These are phyloP conservation scores for Camelina sativa DNA, from an alignment of 345 rosid genomes.

Conservation along the genomic window DNA sequence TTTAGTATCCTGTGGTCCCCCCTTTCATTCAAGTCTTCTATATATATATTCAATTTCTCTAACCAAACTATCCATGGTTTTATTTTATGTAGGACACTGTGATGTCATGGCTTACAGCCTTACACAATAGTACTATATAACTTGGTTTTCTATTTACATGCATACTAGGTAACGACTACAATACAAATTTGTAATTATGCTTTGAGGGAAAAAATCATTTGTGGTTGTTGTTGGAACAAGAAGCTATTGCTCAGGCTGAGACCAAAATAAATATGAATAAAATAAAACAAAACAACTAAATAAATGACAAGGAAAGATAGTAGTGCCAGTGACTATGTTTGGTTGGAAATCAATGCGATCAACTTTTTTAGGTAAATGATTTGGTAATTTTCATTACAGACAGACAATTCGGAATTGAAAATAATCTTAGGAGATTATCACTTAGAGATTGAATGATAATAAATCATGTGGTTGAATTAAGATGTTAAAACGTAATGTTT, in stretches of 20 bases:
- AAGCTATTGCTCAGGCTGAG: not conserved
- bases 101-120: not conserved
- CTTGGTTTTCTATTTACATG: not conserved
- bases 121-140: not conserved
- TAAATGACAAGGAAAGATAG: not conserved
- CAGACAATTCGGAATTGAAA: not conserved
- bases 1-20: not conserved
- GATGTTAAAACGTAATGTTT: not conserved
- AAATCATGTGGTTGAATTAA: not conserved
- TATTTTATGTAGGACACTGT: not conserved
- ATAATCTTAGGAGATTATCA: not conserved
- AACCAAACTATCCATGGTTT: no score
- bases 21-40: not conserved
- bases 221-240: not conserved
- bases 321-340: not conserved
- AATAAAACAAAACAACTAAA: not conserved
- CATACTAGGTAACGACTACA: not conserved
- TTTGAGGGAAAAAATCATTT: not conserved
- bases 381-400: not conserved
- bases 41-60: no score
- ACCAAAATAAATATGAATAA: not conserved
- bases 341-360: constrained; percentile 7
- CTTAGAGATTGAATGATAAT: not conserved
- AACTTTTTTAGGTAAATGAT: constrained; percentile 5
- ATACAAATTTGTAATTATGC: no score